Evolutionary conservation across 2,329 filamentous ascomycete genomes (phyloP).

Genomic region (Beauveria pseudobassiana): DNA sequence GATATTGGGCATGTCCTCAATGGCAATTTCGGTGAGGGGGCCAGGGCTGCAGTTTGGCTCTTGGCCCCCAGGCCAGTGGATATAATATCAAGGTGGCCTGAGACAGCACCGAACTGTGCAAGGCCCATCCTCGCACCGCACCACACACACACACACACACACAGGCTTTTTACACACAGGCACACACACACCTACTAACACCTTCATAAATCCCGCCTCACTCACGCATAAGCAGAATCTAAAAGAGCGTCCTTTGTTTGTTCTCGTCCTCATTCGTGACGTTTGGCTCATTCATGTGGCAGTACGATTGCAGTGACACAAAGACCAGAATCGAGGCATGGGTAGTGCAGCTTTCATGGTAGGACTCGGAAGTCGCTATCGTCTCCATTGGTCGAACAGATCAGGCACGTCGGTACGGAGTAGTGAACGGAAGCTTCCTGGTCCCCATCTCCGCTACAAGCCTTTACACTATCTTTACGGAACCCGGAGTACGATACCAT

Average conservation of each 20-base stretch:
- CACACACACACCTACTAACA: background rate
- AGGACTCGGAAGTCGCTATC: background rate
- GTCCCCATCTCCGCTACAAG: background rate
- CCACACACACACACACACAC: slow-evolving; percentile 1
- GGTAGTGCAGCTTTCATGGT: background rate
- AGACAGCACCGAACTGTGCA: slow-evolving; percentile 9
- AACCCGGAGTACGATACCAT: background rate
- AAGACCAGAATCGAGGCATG: background rate
- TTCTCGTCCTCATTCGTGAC: background rate
- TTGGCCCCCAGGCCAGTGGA: slow-evolving; percentile 10
- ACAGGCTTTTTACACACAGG: background rate
- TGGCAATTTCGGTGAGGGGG: slow-evolving; percentile 26
- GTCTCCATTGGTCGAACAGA: background rate
- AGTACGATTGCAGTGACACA: background rate
- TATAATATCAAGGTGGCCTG: slow-evolving; percentile 12
- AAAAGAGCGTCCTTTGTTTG: background rate
- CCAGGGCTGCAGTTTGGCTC: slow-evolving; percentile 26
- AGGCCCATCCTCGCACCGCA: background rate
- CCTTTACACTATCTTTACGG: background rate
- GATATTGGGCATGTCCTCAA: slow-evolving; percentile 6
- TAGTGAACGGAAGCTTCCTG: background rate
- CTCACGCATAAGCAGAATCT: background rate
- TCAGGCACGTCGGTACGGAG: background rate
- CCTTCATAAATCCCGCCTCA: background rate
- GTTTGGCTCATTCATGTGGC: background rate